Conservation (phyloP, 768 basidiomycete genomes). For the Lactarius akahatsu region DNA sequence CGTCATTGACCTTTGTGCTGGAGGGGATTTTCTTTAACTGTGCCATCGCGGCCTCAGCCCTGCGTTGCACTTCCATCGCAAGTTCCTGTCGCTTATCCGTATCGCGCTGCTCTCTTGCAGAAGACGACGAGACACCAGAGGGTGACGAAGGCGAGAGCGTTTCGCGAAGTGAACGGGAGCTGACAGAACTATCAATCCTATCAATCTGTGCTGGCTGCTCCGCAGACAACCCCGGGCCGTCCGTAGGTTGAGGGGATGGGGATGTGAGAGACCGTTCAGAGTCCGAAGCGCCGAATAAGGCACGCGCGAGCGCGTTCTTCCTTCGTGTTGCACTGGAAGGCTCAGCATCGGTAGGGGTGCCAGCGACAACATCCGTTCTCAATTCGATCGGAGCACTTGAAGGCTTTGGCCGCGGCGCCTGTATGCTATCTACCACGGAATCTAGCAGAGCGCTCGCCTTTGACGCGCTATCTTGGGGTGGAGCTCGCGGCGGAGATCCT, state of each 20-base stretch:
- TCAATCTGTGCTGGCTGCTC: constrained; percentile 47
- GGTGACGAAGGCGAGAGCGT: constrained; percentile 36
- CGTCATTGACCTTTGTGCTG: constrained; percentile 37
- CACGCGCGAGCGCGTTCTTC: constrained; percentile 69
- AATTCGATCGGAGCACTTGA: background rate
- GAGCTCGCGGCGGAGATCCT: constrained; percentile 36
- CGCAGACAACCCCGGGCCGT: constrained; percentile 49
- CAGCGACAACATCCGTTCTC: constrained; percentile 30
- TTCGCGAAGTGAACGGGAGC: constrained; percentile 45
- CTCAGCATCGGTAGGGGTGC: constrained; percentile 39
- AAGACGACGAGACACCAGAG: constrained; percentile 5
- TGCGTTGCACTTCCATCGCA: constrained; percentile 25
- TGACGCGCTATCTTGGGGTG: constrained; percentile 47
- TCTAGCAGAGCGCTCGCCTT: constrained; percentile 68
- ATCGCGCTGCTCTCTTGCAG: constrained; percentile 7
- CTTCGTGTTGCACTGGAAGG: constrained; percentile 48
- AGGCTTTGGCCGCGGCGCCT: constrained; percentile 30
- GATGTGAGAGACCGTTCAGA: constrained; percentile 36
- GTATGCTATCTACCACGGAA: constrained; percentile 57
- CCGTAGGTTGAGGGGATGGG: constrained; percentile 30
- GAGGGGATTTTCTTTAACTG: constrained; percentile 44
- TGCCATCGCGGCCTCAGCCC: constrained; percentile 39
- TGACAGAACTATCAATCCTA: constrained; percentile 45
- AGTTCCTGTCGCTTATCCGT: constrained; percentile 27
- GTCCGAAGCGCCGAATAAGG: constrained; percentile 61